Evolutionary conservation across 2,329 filamentous ascomycete species (phyloP).

Genomic region (Tolypocladium ophioglossoides): DNA sequence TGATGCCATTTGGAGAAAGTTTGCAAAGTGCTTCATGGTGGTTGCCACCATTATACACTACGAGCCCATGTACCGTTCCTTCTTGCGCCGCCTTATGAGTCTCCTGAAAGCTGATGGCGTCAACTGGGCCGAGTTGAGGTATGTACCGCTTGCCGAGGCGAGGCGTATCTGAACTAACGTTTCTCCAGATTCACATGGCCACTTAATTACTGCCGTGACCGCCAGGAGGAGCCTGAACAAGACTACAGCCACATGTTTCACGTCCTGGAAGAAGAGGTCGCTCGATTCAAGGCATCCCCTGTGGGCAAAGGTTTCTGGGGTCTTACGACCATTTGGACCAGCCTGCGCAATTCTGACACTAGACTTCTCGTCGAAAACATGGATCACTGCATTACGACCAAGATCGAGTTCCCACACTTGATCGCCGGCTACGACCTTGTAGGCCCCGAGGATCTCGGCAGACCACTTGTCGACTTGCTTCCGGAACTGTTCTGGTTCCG

Average conservation of each 20-base stretch:
- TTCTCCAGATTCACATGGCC: slow-evolving; percentile 54
- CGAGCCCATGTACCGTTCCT: slow-evolving; percentile 77
- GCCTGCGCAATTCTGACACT: slow-evolving; percentile 52
- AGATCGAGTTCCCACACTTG: slow-evolving; percentile 66
- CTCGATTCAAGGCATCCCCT: slow-evolving; percentile 59
- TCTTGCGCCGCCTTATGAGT: slow-evolving; percentile 60
- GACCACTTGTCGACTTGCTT: slow-evolving; percentile 64
- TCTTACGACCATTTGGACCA: slow-evolving; percentile 75
- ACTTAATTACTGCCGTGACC: slow-evolving; percentile 56
- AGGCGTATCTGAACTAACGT: not conserved
- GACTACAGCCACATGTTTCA: slow-evolving; percentile 61
- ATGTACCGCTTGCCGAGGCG: slow-evolving; percentile 5
- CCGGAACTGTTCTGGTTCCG: slow-evolving; percentile 91
- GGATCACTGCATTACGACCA: slow-evolving; percentile 78
- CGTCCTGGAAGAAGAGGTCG: slow-evolving; percentile 67
- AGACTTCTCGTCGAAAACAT: slow-evolving; percentile 66
- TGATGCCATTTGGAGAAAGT: slow-evolving; percentile 77
- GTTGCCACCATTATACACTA: slow-evolving; percentile 72
- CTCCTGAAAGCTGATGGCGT: slow-evolving; percentile 73
- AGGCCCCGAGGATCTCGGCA: slow-evolving; percentile 73
- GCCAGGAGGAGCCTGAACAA: slow-evolving; percentile 52
- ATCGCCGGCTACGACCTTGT: slow-evolving; percentile 86
- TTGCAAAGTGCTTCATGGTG: slow-evolving; percentile 62
- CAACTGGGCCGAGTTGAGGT: slow-evolving; percentile 69
- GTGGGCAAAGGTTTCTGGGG: slow-evolving; percentile 76